Percentiles rank a stretch among this genome's conserved stretches.
phyloP scores from a whole-genome alignment of 441 rosid species.

The Erysimum cheiri region DNA sequence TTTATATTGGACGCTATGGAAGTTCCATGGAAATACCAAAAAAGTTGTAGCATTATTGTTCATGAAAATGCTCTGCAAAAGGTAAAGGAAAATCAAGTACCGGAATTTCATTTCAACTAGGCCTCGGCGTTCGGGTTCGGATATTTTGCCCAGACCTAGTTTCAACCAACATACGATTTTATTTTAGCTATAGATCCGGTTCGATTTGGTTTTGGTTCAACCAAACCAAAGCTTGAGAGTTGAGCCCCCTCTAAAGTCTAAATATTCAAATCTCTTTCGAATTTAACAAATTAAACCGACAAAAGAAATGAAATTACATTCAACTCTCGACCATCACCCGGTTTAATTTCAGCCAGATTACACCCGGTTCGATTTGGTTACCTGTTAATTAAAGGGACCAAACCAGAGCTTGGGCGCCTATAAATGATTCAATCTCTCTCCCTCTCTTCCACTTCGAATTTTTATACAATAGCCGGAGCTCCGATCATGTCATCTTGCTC shows the following conservation, averaged over 20 bases:
- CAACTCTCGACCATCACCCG: neutral
- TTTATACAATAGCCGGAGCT: neutral
- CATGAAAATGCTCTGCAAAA: neutral
- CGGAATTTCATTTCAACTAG: conserved; percentile 12
- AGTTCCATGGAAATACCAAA: neutral
- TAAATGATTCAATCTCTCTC: neutral
- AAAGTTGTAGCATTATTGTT: too few species aligned
- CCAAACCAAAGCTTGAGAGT: neutral
- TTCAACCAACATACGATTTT: neutral
- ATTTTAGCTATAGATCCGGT: neutral
- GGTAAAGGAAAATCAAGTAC: neutral
- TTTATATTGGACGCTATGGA: neutral
- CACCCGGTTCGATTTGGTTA: neutral
- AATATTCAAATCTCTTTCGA: too few species aligned
- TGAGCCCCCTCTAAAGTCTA: too few species aligned
- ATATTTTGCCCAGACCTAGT: too few species aligned
- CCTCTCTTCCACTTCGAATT: conserved; percentile 3
- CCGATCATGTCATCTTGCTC: conserved; percentile 42
- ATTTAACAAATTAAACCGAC: too few species aligned
- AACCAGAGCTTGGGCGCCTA: neutral
- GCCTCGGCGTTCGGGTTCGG: too few species aligned
- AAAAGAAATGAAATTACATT: too few species aligned
- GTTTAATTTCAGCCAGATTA: neutral
- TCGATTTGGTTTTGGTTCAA: conserved; percentile 1
- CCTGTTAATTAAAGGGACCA: neutral